Evolutionary conservation across 495 filamentous ascomycete species (phyloP), one percentile per base, ranked within the genome.

Genomic region (Talaromyces borbonicus): DNA sequence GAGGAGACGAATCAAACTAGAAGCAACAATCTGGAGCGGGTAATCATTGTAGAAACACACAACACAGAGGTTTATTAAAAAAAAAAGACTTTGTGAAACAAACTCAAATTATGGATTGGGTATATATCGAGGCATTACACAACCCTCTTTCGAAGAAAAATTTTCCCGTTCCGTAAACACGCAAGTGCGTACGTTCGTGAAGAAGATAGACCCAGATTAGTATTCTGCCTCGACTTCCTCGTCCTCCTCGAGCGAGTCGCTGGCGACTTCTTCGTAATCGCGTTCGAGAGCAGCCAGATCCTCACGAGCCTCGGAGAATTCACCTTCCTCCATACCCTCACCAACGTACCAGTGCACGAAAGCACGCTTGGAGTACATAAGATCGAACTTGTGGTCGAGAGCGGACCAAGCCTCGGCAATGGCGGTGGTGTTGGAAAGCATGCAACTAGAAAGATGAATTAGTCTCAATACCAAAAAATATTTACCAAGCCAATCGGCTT

Each of bases 271-370:
- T 73, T 97, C 93, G 74, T 98, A 98, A 70, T 98, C 92, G 52
- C 90, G 85, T 80, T 98, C 92, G 35, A 98, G 80, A 56, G 92
- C 92, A 58, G 92, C 92, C 58, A 98, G 68, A 70, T 98, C 92
- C 75, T 98, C 92, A 67, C 92, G 87, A 43, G 92, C 92, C 78
- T 98, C 92, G 39, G 87, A 93, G 77, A 98, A 98, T 68, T 98
- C 92, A 62, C 92, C 92, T 69, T 98, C 92, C 77, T 98, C 92
- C 92, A 98, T 98, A 80, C 92, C 92, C 77, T 98, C 92, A 72
- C 92, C 92, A 64, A 98, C 92, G 58, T 98, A 98, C 92, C 92
- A 98, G 72, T 98, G 92, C 42, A 98, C 92, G 73, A 98, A 98
- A 46, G 92, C 92, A 69, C 92, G 92, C 81, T 98, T 98, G 64